Evolutionary conservation across 2,329 filamentous ascomycete genomes (phyloP), one percentile per base, ranked within the genome.

Genomic region (Aspergillus uvarum): DNA sequence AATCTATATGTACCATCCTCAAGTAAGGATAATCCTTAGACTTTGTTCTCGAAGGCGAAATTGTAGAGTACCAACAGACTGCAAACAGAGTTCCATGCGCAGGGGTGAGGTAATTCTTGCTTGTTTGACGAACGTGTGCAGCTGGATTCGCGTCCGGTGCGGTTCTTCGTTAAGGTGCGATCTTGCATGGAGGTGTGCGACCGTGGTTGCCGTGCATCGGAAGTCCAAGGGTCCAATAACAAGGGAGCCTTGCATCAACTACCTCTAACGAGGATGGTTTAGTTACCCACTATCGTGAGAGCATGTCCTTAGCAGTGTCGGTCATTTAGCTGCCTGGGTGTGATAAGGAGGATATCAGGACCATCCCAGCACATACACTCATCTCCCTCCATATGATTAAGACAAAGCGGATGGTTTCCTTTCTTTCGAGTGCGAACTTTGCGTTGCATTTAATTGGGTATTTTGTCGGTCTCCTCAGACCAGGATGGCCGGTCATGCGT

Each of bases 401-500:
- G 38, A 19, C 16, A 44, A 12, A 19, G 38, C 16, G 6, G 38
- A 44, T 16, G n/a, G 5, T 16, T 12, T 44, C 6, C 8, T 16
- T 16, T 5, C 0, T 6, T 19, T 19, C 16, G 16, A 44, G n/a
- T 7, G 2, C 38, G 16, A 19, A 44, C 38, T 44, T 7, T 8
- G 38, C 38, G 6, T 44, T 7, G 14, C 12, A 16, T 4, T 35
- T 19, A 19, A 19, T 44, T 19, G 38, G 42, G 26, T 31, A 10
- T 50, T 55, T 29, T n/a, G 42, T 48, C 53, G 21, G 42, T 12
- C 16, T 35, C 5, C 32, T 10, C 14, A 35, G 26, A 35, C 32
- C 32, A 35, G 32, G 32, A 35, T 35, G 32, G 32, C 32, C n/a
- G 53, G 44, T 55, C 53, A 55, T 19, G 53, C 53, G 53, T 31